Conservation (phyloP, 805 yeast species). For the Sugiyamaella smithiae region DNA sequence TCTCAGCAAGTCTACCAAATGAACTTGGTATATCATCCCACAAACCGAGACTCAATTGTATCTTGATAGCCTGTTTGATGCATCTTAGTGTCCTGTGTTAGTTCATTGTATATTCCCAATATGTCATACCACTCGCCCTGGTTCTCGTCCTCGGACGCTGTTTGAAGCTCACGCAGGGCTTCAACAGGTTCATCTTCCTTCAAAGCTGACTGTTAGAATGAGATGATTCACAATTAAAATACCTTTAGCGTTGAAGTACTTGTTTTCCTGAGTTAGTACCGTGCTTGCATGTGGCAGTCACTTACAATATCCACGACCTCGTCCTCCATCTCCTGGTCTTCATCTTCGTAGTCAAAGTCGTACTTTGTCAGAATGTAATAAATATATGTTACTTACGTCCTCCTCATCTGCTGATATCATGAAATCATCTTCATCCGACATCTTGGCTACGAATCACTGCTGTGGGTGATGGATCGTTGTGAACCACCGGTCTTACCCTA, state of each 20-base stretch:
- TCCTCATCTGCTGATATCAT: slow-evolving; percentile 40
- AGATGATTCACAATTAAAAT: background rate
- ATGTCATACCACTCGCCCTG: slow-evolving; percentile 26
- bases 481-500: too few relatives aligned
- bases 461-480: too few relatives aligned
- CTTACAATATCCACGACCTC: slow-evolving; percentile 22
- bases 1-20: slow-evolving; percentile 23
- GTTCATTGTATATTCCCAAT: background rate
- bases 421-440: slow-evolving; percentile 40
- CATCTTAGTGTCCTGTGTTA: slow-evolving; percentile 34
- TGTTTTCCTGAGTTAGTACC: slow-evolving; percentile 30
- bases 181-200: slow-evolving; percentile 34
- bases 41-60: slow-evolving; percentile 24
- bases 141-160: slow-evolving; percentile 27
- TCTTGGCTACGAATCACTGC: too few relatives aligned
- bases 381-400: slow-evolving; percentile 24
- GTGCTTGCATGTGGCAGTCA: background rate
- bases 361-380: slow-evolving; percentile 23
- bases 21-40: slow-evolving; percentile 26
- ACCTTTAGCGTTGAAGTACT: slow-evolving; percentile 39
- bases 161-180: slow-evolving; percentile 33
- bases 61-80: slow-evolving; percentile 35
- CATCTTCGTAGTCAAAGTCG: slow-evolving; percentile 40
- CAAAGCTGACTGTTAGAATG: slow-evolving; percentile 19
- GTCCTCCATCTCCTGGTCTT: slow-evolving; percentile 30